Evolutionary conservation across 192 early-diverging fungal genomes (phyloP).

Genomic region (Rhizophlyctis rosea): DNA sequence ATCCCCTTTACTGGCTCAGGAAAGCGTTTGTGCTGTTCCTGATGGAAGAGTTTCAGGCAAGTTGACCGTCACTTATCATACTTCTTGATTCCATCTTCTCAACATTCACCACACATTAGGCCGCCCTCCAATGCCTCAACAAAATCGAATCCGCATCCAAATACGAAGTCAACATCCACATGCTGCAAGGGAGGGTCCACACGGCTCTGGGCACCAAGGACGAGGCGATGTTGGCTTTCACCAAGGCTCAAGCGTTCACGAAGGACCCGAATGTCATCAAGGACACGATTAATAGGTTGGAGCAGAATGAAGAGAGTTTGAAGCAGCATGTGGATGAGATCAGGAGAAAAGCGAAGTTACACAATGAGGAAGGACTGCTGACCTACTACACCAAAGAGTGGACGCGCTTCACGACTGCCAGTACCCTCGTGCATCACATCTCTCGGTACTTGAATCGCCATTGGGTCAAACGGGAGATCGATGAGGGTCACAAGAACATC

Average conservation of each 20-base stretch:
- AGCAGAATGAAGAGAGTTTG: too few relatives aligned
- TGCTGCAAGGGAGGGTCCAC: constrained; percentile 61
- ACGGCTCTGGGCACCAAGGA: constrained; percentile 45
- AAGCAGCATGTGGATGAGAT: constrained; percentile 48
- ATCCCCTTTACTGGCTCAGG: constrained; percentile 63
- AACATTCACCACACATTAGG: constrained; percentile 16
- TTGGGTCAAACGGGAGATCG: constrained; percentile 96
- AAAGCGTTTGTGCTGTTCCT: constrained; percentile 62
- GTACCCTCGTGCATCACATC: constrained; percentile 83
- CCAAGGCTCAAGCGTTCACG: constrained; percentile 36
- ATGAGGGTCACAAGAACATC: constrained; percentile 84
- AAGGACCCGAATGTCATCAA: not conserved
- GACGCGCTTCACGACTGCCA: constrained; percentile 83
- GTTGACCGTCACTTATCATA: constrained; percentile 5
- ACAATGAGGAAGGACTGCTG: constrained; percentile 78
- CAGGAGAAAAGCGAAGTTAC: constrained; percentile 54
- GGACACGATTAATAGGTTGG: not conserved
- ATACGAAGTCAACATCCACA: constrained; percentile 58
- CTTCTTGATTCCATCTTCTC: constrained; percentile 14
- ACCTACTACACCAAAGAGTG: constrained; percentile 87
- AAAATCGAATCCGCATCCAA: constrained; percentile 46
- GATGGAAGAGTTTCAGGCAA: constrained; percentile 50
- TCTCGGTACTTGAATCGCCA: constrained; percentile 94
- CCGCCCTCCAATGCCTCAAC: constrained; percentile 63
- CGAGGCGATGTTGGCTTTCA: constrained; percentile 57